A percentile compares a stretch with the other conserved stretches of the same genome.
phyloP scores from a whole-genome alignment of 2,329 filamentous ascomycete genomes.

The Sclerotinia glacialis region DNA sequence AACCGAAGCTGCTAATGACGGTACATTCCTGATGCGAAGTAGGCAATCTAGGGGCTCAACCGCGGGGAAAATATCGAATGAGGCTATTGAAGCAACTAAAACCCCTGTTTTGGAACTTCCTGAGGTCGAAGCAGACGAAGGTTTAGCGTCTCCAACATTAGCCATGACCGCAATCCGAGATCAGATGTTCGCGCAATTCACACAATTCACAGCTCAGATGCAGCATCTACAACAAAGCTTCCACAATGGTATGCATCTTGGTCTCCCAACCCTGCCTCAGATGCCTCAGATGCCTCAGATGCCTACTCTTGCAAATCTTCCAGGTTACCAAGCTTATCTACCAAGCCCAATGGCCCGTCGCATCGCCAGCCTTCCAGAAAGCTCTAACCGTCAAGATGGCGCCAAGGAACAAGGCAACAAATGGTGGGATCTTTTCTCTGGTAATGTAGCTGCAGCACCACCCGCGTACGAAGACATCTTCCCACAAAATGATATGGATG shows the following conservation, averaged over 20 bases:
- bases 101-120: slow-evolving; percentile 34
- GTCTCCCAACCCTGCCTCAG: slow-evolving; percentile 57
- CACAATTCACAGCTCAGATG: slow-evolving; percentile 41
- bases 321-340: slow-evolving; percentile 69
- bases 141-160: slow-evolving; percentile 53
- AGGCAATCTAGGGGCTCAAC: slow-evolving; percentile 36
- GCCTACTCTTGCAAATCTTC: slow-evolving; percentile 58
- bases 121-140: slow-evolving; percentile 26
- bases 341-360: slow-evolving; percentile 64
- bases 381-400: slow-evolving; percentile 23
- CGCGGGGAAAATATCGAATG: slow-evolving; percentile 28
- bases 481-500: slow-evolving; percentile 53
- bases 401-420: slow-evolving; percentile 51
- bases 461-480: slow-evolving; percentile 80
- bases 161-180: slow-evolving; percentile 70
- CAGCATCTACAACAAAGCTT: slow-evolving; percentile 67
- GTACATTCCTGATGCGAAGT: slow-evolving; percentile 39
- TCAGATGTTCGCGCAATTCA: slow-evolving; percentile 59
- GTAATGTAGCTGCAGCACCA: slow-evolving; percentile 53
- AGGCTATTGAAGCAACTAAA: slow-evolving; percentile 27
- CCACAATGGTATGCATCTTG: slow-evolving; percentile 52
- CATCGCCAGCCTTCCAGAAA: slow-evolving; percentile 56
- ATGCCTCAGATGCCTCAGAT: slow-evolving; percentile 49
- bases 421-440: slow-evolving; percentile 67
- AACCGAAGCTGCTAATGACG: slow-evolving; percentile 34